These are phyloP conservation scores for Bisporella sp. DNA, from an alignment of 2,329 filamentous ascomycete species.

Conservation along the genomic window DNA sequence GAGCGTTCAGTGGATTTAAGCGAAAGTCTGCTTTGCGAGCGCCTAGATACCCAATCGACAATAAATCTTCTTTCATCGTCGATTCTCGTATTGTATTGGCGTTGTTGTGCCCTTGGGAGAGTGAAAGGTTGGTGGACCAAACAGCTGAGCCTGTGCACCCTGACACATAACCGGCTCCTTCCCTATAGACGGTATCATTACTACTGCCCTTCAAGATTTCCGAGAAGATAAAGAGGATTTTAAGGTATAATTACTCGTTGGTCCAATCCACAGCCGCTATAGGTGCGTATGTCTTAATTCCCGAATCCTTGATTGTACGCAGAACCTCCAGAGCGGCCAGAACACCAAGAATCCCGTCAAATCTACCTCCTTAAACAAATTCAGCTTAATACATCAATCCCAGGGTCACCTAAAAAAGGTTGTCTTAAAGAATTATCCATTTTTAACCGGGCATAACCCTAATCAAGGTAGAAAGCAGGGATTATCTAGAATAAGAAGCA, in stretches of 20 bases:
- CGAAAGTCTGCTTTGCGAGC: slow-evolving; percentile 45
- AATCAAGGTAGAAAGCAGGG: slow-evolving; percentile 35
- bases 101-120: background rate
- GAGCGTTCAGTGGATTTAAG: slow-evolving; percentile 58
- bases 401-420: too few relatives aligned
- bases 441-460: too few relatives aligned
- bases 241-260: slow-evolving; percentile 36
- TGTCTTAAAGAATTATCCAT: too few relatives aligned
- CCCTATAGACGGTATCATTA: background rate
- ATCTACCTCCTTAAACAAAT: slow-evolving; percentile 42
- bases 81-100: background rate
- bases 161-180: background rate
- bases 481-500: slow-evolving; percentile 43
- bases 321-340: slow-evolving; percentile 65
- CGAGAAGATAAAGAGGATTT: too few relatives aligned
- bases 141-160: background rate
- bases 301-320: slow-evolving; percentile 58
- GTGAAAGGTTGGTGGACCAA: background rate
- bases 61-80: slow-evolving; percentile 31
- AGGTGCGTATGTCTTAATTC: slow-evolving; percentile 56
- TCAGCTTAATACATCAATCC: background rate
- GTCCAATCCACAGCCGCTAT: slow-evolving; percentile 10
- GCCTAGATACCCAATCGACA: slow-evolving; percentile 67
- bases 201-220: too few relatives aligned
- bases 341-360: slow-evolving; percentile 70